phyloP scores from a whole-genome alignment of 2,329 filamentous ascomycete genomes.

The Fonsecaea pedrosoi region DNA sequence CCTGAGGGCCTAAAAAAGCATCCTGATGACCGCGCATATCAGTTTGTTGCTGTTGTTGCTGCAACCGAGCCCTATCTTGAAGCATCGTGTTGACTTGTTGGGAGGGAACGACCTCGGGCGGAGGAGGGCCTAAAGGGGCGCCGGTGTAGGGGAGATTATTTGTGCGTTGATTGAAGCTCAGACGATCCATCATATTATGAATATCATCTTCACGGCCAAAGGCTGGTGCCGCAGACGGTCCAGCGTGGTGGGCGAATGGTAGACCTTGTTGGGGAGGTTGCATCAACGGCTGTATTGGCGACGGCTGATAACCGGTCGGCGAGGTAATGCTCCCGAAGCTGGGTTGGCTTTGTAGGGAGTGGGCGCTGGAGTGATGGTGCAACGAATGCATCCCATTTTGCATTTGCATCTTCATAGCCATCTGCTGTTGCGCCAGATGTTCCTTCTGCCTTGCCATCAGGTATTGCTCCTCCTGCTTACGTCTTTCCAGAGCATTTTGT shows the following conservation, averaged over 20 bases:
- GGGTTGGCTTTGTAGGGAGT: slow-evolving; percentile 95
- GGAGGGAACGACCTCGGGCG: slow-evolving; percentile 55
- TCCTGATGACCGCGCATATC: slow-evolving; percentile 50
- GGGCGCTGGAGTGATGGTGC: slow-evolving; percentile 92
- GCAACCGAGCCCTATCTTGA: slow-evolving; percentile 65
- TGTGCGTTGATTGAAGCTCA: slow-evolving; percentile 64
- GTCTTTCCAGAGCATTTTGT: slow-evolving; percentile 92
- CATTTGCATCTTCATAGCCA: slow-evolving; percentile 73
- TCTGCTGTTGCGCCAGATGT: slow-evolving; percentile 84
- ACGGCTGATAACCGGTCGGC: slow-evolving; percentile 73
- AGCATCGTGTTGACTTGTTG: slow-evolving; percentile 67
- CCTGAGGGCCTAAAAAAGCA: slow-evolving; percentile 57
- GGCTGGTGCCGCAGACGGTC: slow-evolving; percentile 18
- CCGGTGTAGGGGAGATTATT: slow-evolving; percentile 55
- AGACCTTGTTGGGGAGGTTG: slow-evolving; percentile 57
- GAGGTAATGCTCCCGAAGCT: slow-evolving; percentile 95
- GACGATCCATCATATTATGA: slow-evolving; percentile 67
- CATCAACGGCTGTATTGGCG: slow-evolving; percentile 65
- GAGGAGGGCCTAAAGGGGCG: slow-evolving; percentile 53
- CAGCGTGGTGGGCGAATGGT: slow-evolving; percentile 27
- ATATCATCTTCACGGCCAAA: slow-evolving; percentile 73
- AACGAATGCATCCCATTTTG: slow-evolving; percentile 66
- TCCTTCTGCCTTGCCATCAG: slow-evolving; percentile 96
- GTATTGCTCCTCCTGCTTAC: slow-evolving; percentile 98
- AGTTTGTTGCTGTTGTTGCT: slow-evolving; percentile 46